phyloP scores from a whole-genome alignment of 2,329 filamentous ascomycete species.

The Alternaria novae-zelandiae region DNA sequence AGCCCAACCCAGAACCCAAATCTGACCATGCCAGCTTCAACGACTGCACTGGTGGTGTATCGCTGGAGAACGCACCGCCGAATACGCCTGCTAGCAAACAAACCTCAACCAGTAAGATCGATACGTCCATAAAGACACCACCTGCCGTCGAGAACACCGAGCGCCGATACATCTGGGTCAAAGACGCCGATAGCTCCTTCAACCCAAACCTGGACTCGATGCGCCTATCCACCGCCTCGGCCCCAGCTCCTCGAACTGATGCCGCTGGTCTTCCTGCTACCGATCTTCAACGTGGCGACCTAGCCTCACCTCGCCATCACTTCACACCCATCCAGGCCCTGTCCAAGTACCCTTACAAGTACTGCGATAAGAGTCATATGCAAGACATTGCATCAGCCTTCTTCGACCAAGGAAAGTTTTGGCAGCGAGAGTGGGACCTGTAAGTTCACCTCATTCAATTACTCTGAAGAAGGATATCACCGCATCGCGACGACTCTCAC shows the following conservation, averaged over 20 bases:
- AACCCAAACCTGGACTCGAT: conserved; percentile 27
- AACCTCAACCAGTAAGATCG: not conserved
- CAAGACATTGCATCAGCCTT: conserved; percentile 60
- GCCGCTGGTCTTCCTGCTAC: conserved; percentile 18
- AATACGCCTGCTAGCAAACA: conserved; percentile 16
- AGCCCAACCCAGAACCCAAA: not conserved
- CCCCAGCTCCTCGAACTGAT: not conserved
- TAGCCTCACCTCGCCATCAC: conserved; percentile 40
- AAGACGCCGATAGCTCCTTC: conserved; percentile 30
- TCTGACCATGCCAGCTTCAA: conserved; percentile 8
- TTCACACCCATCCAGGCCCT: conserved; percentile 57
- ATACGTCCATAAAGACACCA: not conserved
- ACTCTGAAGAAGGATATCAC: not conserved
- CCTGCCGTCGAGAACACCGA: conserved; percentile 17
- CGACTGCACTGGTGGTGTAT: conserved; percentile 31
- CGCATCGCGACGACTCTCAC: conserved; percentile 1
- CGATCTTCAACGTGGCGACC: conserved; percentile 37
- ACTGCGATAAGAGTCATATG: conserved; percentile 56
- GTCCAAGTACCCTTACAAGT: conserved; percentile 64
- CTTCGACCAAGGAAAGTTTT: conserved; percentile 66
- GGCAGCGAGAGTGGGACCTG: conserved; percentile 75
- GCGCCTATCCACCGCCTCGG: conserved; percentile 7
- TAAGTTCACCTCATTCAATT: conserved; percentile 58
- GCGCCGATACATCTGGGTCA: conserved; percentile 27
- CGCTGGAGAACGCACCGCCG: conserved; percentile 11